Percentiles rank a stretch among this genome's conserved stretches.
These are phyloP conservation scores for Xenoacremonium recifei DNA, from an alignment of 2,329 filamentous ascomycete genomes.

Conservation along the genomic window DNA sequence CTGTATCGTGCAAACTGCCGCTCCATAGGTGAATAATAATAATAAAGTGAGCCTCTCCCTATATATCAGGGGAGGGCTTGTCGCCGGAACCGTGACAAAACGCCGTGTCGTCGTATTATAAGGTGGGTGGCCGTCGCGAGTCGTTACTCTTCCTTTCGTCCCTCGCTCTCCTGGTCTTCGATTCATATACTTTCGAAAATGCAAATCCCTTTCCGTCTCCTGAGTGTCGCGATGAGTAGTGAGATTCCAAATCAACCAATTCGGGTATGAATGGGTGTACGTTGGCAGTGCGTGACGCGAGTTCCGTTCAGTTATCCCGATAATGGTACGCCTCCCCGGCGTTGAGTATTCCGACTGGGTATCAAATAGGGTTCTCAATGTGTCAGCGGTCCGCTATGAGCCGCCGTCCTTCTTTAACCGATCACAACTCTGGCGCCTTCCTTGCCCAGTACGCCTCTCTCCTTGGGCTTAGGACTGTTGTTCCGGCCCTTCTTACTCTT, in stretches of 20 bases:
- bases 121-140: conserved; percentile 23
- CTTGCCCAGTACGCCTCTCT: conserved; percentile 90
- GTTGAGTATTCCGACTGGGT: conserved; percentile 10
- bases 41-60: conserved; percentile 17
- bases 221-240: conserved; percentile 4
- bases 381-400: conserved; percentile 15
- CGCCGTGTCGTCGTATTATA: conserved; percentile 19
- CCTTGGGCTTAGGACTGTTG: conserved; percentile 90
- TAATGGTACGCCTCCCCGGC: conserved; percentile 5
- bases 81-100: conserved; percentile 22
- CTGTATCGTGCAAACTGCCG: conserved; percentile 18
- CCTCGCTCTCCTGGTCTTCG: conserved; percentile 6
- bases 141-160: conserved; percentile 14
- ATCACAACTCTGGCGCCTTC: conserved; percentile 86
- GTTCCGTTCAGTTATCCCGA: conserved; percentile 5
- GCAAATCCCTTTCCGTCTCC: conserved; percentile 7
- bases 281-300: conserved; percentile 1
- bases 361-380: conserved; percentile 12
- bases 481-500: conserved; percentile 86
- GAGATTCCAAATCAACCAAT: conserved; percentile 4
- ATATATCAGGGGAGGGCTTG: conserved; percentile 13
- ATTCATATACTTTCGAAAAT: conserved; percentile 7
- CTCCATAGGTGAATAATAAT: conserved; percentile 11
- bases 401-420: conserved; percentile 43
- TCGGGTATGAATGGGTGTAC: conserved; percentile 7